Conservation (phyloP, 768 basidiomycete species). For the Lactarius sanguifluus region DNA sequence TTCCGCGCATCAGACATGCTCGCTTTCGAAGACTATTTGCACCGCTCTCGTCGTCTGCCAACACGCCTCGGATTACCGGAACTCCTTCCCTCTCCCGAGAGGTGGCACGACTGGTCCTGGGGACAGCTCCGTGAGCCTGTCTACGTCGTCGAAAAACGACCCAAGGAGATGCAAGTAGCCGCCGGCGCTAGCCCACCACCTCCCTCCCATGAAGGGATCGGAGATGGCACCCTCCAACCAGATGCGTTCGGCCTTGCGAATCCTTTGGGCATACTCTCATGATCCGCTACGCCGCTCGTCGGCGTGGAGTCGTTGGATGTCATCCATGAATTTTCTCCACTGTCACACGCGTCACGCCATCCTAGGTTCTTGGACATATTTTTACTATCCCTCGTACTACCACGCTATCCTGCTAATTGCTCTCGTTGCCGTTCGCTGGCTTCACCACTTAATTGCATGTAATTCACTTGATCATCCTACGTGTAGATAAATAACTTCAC, state of each 20-base stretch:
- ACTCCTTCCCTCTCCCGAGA: slow-evolving; percentile 23
- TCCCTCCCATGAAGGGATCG: neutral
- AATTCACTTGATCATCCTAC: slow-evolving; percentile 12
- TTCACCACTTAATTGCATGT: slow-evolving; percentile 13
- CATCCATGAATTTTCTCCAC: no score
- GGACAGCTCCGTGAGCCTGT: slow-evolving; percentile 28
- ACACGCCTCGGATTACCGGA: slow-evolving; percentile 26
- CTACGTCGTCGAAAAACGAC: slow-evolving; percentile 23
- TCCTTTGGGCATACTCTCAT: neutral
- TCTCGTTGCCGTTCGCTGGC: neutral
- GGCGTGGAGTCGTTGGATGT: neutral
- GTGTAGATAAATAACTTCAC: slow-evolving; percentile 19
- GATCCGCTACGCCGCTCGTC: neutral
- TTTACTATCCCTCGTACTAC: slow-evolving; percentile 18
- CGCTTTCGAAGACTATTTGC: slow-evolving; percentile 29
- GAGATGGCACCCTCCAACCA: slow-evolving; percentile 5
- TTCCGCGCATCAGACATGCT: slow-evolving; percentile 27
- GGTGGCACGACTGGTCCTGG: slow-evolving; percentile 31
- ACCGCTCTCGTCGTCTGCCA: slow-evolving; percentile 30
- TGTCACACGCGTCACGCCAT: neutral
- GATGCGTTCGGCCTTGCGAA: neutral
- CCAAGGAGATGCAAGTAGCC: slow-evolving; percentile 7
- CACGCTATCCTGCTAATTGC: slow-evolving; percentile 16
- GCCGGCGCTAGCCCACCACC: slow-evolving; percentile 13
- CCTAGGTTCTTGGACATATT: neutral